Conservation (phyloP, 371 early-diverging fungal genomes). For the Mortierella sp. region DNA sequence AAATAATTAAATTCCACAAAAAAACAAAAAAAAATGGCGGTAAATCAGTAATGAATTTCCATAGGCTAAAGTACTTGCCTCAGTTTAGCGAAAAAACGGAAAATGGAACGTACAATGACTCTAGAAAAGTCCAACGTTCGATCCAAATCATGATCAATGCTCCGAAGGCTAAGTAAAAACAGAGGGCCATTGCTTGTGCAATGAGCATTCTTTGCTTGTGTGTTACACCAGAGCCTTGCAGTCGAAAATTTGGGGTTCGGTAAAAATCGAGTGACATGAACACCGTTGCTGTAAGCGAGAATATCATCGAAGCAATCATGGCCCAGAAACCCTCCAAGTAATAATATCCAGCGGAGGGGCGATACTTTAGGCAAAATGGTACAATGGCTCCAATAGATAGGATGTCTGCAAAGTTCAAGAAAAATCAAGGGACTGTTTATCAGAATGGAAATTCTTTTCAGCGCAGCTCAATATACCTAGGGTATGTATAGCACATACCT, state of each 20-base stretch:
- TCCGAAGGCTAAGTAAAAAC: constrained; percentile 49
- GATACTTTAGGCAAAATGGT: constrained; percentile 37
- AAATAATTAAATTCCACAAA: neutral
- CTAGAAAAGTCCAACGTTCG: constrained; percentile 34
- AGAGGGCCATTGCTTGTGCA: constrained; percentile 42
- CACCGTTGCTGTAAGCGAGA: constrained; percentile 41
- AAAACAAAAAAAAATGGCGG: neutral
- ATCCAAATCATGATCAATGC: constrained; percentile 36
- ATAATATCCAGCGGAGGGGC: constrained; percentile 19
- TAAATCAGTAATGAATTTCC: neutral
- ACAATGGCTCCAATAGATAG: constrained; percentile 30
- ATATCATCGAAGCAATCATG: constrained; percentile 45
- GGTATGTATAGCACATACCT: constrained; percentile 15
- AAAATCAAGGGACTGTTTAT: neutral
- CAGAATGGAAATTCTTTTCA: neutral
- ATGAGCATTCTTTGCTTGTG: constrained; percentile 49
- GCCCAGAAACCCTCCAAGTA: constrained; percentile 53
- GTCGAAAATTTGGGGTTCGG: constrained; percentile 36
- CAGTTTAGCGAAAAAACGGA: too few relatives aligned
- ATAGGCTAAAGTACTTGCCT: too few relatives aligned
- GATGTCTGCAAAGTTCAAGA: constrained; percentile 17
- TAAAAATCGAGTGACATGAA: constrained; percentile 43
- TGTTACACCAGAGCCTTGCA: constrained; percentile 49
- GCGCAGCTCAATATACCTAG: neutral
- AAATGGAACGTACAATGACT: constrained; percentile 25